Evolutionary conservation across 2,329 filamentous ascomycete genomes (phyloP), one percentile per base, ranked within the genome.

Genomic region (Colletotrichum paranaense): DNA sequence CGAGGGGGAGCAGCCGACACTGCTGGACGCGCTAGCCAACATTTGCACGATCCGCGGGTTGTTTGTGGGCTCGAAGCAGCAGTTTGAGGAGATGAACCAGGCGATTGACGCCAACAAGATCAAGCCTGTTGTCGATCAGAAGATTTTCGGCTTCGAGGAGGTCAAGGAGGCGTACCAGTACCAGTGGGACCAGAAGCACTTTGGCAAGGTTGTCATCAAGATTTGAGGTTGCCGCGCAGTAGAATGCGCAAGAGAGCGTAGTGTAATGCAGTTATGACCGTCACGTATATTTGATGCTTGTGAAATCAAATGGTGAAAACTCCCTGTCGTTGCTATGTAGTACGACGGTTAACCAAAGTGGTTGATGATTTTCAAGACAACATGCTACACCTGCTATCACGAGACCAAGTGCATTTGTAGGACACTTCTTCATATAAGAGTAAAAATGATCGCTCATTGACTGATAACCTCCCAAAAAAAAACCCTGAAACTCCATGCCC

Each of bases 161-260:
- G 73, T 67, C 16, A 74, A 74, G 69, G 69, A 74, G 22, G 73
- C 69, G 22, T 74, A 72, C 42, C 68, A 72, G 35, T 69, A 67
- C 62, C 69, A 72, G 60, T 68, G 68, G 65, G 65, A 73, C 3
- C 64, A 73, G 35, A 62, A 68, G 56, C 68, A 68, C 42, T 66
- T 74, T 62, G 73, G 73, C 30, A 74, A 74, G 60, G 68, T 74
- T 6, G 64, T 67, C 4, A 52, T 75, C 62, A 67, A 74, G 42
- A 64, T 74, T 24, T 74, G 64, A 65, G 26, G 30, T 49, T 49
- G 8, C 4, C 26, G 4, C 19, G 26, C 3, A 11, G 52, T 28
- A n/a, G 11, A 30, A 22, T 11, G 28, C 62, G 52, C 14, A 4
- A 26, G 9, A 5, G 11, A 19, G 4, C 8, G 24, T 26, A 62